These are phyloP conservation scores for Ogataea glucozyma DNA, from an alignment of 805 yeast species.

Conservation along the genomic window DNA sequence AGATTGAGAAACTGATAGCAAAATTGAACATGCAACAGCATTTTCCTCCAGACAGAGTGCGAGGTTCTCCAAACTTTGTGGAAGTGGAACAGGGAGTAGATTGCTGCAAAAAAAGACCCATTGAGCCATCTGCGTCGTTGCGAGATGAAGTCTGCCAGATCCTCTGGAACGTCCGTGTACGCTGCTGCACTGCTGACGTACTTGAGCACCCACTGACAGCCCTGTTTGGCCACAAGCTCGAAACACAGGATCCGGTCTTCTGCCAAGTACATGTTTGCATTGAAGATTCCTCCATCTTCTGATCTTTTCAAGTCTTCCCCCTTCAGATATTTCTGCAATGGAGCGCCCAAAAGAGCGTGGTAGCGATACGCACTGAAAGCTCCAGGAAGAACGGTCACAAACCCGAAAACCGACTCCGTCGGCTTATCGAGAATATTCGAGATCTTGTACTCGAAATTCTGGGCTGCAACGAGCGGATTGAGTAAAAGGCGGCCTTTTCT, in stretches of 20 bases:
- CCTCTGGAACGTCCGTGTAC: conserved; percentile 93
- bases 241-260: conserved; percentile 95
- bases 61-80: conserved; percentile 75
- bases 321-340: conserved; percentile 85
- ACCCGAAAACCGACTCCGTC: conserved; percentile 92
- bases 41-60: conserved; percentile 67
- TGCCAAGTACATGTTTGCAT: conserved; percentile 95
- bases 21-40: conserved; percentile 75
- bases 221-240: conserved; percentile 85
- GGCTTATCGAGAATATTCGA: conserved; percentile 95
- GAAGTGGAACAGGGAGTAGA: conserved; percentile 80
- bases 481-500: conserved; percentile 45
- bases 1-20: conserved; percentile 73
- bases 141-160: conserved; percentile 79
- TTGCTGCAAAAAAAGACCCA: conserved; percentile 94
- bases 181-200: conserved; percentile 89
- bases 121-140: conserved; percentile 97
- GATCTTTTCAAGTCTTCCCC: conserved; percentile 80
- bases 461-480: conserved; percentile 94
- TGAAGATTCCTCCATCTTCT: conserved; percentile 75
- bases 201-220: conserved; percentile 72
- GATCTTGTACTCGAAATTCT: conserved; percentile 94
- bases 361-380: conserved; percentile 95
- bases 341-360: conserved; percentile 79
- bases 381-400: conserved; percentile 92